Evolutionary conservation across 306 rosid species (phyloP).

Genomic region (Rosa rugosa): DNA sequence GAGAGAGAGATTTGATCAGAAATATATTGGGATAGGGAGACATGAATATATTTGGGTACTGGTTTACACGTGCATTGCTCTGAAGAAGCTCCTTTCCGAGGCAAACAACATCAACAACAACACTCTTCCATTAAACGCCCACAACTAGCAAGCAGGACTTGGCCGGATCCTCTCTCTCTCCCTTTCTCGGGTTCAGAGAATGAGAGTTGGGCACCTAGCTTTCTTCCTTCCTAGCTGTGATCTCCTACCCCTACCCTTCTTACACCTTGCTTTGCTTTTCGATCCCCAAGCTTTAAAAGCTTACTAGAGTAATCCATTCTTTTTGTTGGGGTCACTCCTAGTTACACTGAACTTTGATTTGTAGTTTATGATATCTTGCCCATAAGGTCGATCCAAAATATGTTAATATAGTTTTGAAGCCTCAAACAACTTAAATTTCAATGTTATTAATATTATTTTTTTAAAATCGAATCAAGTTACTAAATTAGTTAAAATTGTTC

Average conservation of each 20-base stretch:
- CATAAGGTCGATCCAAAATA: too few relatives aligned
- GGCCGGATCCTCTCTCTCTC: constrained; percentile 17
- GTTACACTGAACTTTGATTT: background rate
- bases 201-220: constrained; percentile 12
- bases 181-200: constrained; percentile 28
- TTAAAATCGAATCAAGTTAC: too few relatives aligned
- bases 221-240: constrained; percentile 3
- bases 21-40: constrained; percentile 24
- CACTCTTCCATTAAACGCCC: constrained; percentile 49
- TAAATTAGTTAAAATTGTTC: too few relatives aligned
- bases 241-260: background rate
- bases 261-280: constrained; percentile 6
- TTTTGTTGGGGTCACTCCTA: background rate
- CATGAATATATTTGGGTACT: constrained; percentile 46
- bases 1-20: constrained; percentile 13
- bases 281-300: background rate
- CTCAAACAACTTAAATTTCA: too few relatives aligned
- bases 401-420: background rate
- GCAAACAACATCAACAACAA: constrained; percentile 39
- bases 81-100: constrained; percentile 85
- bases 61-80: constrained; percentile 81
- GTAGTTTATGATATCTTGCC: background rate
- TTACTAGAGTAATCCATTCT: background rate
- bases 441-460: too few relatives aligned
- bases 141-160: constrained; percentile 30